Evolutionary conservation across 768 basidiomycete species (phyloP).

Genomic region (Kwoniella shandongensis): DNA sequence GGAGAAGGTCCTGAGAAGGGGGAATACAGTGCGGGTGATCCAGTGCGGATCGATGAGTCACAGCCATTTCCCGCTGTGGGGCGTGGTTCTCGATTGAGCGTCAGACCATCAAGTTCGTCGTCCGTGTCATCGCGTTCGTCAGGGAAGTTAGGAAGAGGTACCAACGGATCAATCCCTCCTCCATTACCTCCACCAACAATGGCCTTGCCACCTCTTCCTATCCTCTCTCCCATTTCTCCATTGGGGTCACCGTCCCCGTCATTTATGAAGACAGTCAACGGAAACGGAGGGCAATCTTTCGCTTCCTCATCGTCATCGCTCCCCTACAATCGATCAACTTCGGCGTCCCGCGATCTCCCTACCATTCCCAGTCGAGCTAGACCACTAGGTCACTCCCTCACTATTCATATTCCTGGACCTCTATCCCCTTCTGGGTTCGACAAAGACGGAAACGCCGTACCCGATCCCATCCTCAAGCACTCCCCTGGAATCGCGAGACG

Average conservation of each 20-base stretch:
- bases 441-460: conserved; percentile 7
- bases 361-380: conserved; percentile 4
- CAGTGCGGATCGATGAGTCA: background rate
- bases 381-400: conserved; percentile 29
- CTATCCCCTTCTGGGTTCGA: conserved; percentile 9
- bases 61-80: no score
- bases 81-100: conserved; percentile 1
- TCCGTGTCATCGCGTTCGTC: conserved; percentile 17
- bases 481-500: conserved; percentile 33
- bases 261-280: background rate
- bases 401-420: conserved; percentile 29
- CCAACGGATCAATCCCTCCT: conserved; percentile 11
- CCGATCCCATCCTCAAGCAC: conserved; percentile 25
- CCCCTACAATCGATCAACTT: background rate
- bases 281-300: background rate
- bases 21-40: background rate
- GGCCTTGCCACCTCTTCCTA: conserved; percentile 30
- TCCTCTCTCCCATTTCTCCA: conserved; percentile 34
- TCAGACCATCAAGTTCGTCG: conserved; percentile 10
- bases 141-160: conserved; percentile 8
- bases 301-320: conserved; percentile 15
- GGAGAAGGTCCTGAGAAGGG: background rate
- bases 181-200: conserved; percentile 29
- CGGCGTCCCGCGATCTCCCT: conserved; percentile 13
- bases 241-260: conserved; percentile 11